Conservation (phyloP, 129 eudicot species). For the Deinandra increscens region DNA sequence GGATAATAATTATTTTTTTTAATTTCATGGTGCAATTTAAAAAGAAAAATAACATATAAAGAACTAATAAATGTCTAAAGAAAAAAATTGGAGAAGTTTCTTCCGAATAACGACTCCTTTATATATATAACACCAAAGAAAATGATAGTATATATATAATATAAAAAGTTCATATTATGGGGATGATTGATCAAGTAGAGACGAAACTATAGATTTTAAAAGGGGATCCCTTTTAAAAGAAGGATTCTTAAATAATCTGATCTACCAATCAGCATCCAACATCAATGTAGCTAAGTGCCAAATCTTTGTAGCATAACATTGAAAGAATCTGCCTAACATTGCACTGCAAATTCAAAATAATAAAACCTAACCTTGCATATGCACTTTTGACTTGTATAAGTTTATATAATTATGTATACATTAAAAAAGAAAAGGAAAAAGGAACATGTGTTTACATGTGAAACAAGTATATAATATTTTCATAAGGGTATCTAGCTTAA, state of each 20-base stretch:
- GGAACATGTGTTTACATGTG: no score
- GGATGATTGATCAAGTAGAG: slow-evolving; percentile 23
- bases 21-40: no score
- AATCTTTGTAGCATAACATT: slow-evolving; percentile 19
- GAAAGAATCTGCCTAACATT: slow-evolving; percentile 29
- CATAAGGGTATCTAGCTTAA: slow-evolving; percentile 16
- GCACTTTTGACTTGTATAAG: slow-evolving; percentile 34
- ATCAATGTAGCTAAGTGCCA: slow-evolving; percentile 27
- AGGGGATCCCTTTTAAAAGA: no score
- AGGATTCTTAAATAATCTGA: not conserved
- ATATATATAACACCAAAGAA: no score
- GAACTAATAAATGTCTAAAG: no score
- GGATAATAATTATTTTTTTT: no score
- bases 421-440: not conserved
- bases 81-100: no score
- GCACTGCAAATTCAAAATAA: slow-evolving; percentile 20
- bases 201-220: slow-evolving; percentile 10
- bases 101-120: no score
- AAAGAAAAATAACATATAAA: no score
- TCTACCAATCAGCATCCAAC: slow-evolving; percentile 18
- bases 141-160: no score
- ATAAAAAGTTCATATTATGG: not conserved
- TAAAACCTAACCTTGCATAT: slow-evolving; percentile 28
- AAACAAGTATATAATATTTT: slow-evolving; percentile 24
- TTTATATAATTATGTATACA: slow-evolving; percentile 1